Evolutionary conservation across 192 early-diverging fungal genomes (phyloP), one percentile per base, ranked within the genome.

Genomic region (Coemansia sp.): DNA sequence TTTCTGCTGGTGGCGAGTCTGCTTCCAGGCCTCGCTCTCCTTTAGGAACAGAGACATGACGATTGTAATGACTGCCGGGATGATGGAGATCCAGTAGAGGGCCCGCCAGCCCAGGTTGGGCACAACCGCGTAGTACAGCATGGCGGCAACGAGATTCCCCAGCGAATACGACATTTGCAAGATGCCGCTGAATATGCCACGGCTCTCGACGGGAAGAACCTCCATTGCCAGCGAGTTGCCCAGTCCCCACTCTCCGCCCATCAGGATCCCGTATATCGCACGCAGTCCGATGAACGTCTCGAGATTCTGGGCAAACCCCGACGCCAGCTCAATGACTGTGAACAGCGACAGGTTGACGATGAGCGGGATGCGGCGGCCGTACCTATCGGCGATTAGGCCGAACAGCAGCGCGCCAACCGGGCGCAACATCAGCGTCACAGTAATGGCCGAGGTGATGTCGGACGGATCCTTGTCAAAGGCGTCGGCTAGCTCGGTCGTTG

Each of bases 221-320:
- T 89, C 87, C 79, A 89, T 77, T 1, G 87, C 82, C 41, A 89
- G 59, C 56, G 80, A 73, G 25, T 81, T 80, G 12, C 82, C 80
- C 16, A 89, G 76, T 12, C 85, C 87, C 86, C 85, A 84, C 25
- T 80, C 76, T 27, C 82, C 85, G 21, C 85, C 87, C 81, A 89
- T 83, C 22, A 76, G 57, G 20, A 89, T 79, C 6, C 87, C 71
- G 42, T 67, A 75, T 6, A 75, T 38, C 5, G 71, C 71, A n/a
- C 71, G 81, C 9, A 87, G 58, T 10, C 67, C 75, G 28, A 85
- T 60, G 34, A 89, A 85, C n/a, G 67, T 75, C 10, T 62, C 36
- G 7, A 85, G 65, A 50, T 78, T 86, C 9, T 58, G 63, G 1
- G 82, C 53, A 47, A 87, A 89, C 0, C 85, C 87, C 10, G 80